These are phyloP conservation scores for Chaetomium tenue DNA, from an alignment of 495 filamentous ascomycete species.

Conservation along the genomic window DNA sequence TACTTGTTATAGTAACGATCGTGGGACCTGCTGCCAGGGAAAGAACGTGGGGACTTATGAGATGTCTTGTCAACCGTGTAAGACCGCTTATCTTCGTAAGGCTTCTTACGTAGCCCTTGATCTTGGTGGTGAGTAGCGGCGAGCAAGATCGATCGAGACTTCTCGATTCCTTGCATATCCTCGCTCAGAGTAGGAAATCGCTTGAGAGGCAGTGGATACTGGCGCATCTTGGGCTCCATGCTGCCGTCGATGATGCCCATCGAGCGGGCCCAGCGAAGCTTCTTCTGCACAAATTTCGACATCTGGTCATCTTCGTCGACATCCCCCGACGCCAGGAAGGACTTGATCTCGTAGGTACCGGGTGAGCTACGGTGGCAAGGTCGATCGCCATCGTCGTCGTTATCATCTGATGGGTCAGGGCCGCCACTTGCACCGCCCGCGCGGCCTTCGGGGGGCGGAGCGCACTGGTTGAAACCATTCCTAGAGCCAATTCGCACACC, in stretches of 20 bases:
- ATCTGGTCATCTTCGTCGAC: not conserved
- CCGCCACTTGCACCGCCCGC: not conserved
- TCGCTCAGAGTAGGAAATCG: not conserved
- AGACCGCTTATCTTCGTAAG: not conserved
- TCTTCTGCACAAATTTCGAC: not conserved
- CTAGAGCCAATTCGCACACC: not conserved
- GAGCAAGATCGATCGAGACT: constrained; percentile 4
- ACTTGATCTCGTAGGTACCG: not conserved
- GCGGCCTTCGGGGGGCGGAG: not conserved
- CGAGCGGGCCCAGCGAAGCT: not conserved
- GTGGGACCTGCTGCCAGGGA: not conserved
- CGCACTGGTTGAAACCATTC: not conserved
- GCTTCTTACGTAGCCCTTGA: not conserved
- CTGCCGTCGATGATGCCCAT: not conserved
- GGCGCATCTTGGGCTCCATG: not conserved
- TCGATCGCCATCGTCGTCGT: not conserved
- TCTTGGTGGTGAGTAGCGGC: not conserved
- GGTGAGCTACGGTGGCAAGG: not conserved
- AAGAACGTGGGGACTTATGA: not conserved
- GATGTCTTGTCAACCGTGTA: not conserved
- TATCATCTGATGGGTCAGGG: not conserved
- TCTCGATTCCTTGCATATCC: not conserved
- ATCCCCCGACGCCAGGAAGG: not conserved
- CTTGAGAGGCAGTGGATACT: not conserved
- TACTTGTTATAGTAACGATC: not conserved